phyloP scores from a whole-genome alignment of 2,329 filamentous ascomycete species.

The Xylariaceae sp. region DNA sequence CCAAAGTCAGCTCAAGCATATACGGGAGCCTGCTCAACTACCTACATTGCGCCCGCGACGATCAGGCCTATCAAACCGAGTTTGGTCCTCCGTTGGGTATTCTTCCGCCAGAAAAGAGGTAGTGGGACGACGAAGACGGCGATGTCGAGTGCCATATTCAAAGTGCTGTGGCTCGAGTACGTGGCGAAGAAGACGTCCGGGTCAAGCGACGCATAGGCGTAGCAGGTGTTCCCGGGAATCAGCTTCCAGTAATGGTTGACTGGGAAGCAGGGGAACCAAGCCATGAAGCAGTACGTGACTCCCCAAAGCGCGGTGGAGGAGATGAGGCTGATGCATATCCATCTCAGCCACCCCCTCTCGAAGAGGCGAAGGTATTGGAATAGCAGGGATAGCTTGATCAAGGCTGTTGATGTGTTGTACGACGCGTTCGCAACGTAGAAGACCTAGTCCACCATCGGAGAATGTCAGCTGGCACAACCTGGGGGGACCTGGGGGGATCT shows the following conservation, averaged over 20 bases:
- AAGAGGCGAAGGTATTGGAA: constrained; percentile 22
- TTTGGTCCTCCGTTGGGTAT: constrained; percentile 8
- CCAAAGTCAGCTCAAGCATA: too few species aligned
- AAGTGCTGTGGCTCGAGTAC: constrained; percentile 8
- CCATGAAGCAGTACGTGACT: constrained; percentile 15
- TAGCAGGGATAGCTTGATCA: constrained; percentile 22
- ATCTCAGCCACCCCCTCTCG: constrained; percentile 5
- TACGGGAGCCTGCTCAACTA: too few species aligned
- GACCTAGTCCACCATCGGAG: constrained; percentile 5
- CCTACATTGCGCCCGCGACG: constrained; percentile 13
- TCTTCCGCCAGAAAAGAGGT: constrained; percentile 11
- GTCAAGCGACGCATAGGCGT: constrained; percentile 13
- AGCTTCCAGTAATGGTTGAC: constrained; percentile 14
- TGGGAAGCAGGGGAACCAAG: constrained; percentile 20
- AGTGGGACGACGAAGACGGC: constrained; percentile 15
- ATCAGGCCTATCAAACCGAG: constrained; percentile 12
- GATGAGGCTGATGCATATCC: constrained; percentile 11
- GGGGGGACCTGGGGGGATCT: too few species aligned
- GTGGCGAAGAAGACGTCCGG: constrained; percentile 10
- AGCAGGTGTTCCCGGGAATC: constrained; percentile 7
- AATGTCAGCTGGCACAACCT: not conserved
- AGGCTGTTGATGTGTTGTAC: constrained; percentile 16
- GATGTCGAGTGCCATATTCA: constrained; percentile 15
- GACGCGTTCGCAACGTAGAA: constrained; percentile 18
- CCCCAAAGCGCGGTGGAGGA: constrained; percentile 16